Base-by-base conservation (phyloP, 495 filamentous ascomycete species). In the Trichocladium uniseriatum region DNA sequence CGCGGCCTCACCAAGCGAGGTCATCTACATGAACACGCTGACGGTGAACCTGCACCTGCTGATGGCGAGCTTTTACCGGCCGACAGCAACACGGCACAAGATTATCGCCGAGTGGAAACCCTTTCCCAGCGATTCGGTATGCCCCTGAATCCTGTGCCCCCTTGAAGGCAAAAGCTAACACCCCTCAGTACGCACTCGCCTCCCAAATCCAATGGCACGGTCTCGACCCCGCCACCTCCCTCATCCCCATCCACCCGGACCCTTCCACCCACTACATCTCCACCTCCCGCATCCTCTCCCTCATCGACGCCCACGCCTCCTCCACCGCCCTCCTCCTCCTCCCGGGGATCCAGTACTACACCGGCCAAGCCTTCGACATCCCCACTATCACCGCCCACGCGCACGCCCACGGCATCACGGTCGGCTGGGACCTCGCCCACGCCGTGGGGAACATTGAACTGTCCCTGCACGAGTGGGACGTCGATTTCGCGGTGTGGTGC, bases 401-500 rank as follows among this genome's bases (percentile, higher is more conserved):
- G 1, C 87, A 87, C 51, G 72, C 75, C 13, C 78, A 81, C 52
- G 84, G 80, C 29, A 87, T 98, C 44, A 67, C 84, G 27, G 79
- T 95, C 32, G 87, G 89, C 46, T 98, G 90, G 89, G 92, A 98
- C 63, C 83, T 96, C 45, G 92, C 92, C 3, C 92, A 98, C 66
- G 92, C 90, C 8, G 87, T 79, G 3, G 92, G 94, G 20, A 98
- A 98, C 64, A 87, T 96, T 2, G 79, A 82, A 13, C 68, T 96
- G n/a, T 66, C 73, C 16, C 76, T 98, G 31, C 87, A 95, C 64
- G 84, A 87, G 57, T 97, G 94, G 94, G 79, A 89, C 43, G 90
- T 96, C 20, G 92, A 97, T 64, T 92, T 92, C 49, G 89, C 94
- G 1, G 86, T 76, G 11, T 98, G 92, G 92, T 98, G 92, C 65